Conservation (phyloP, 2,329 filamentous ascomycete species). For the Epichloe gansuensis region DNA sequence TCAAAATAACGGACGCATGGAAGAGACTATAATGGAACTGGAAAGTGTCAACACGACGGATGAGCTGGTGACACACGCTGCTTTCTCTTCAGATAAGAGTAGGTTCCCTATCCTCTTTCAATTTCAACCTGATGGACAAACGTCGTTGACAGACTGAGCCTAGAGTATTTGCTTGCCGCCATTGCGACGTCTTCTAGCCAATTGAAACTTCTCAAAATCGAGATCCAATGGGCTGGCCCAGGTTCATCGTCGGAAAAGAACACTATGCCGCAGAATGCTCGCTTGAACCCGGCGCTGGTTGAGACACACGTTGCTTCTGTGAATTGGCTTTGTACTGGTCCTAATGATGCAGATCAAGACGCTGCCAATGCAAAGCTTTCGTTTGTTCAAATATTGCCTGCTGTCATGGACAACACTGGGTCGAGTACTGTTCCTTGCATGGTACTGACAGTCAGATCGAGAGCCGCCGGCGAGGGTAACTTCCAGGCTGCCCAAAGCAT, state of each 20-base stretch:
- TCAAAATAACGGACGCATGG: constrained; percentile 58
- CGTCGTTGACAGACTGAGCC: constrained; percentile 14
- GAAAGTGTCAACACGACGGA: constrained; percentile 60
- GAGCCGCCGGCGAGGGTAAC: constrained; percentile 38
- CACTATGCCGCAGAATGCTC: constrained; percentile 30
- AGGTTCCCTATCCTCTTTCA: constrained; percentile 11
- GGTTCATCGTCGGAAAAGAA: constrained; percentile 39
- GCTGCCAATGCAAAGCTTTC: constrained; percentile 51
- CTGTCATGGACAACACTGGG: constrained; percentile 45
- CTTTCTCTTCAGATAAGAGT: constrained; percentile 65
- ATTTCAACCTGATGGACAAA: too few species aligned
- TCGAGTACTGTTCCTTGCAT: constrained; percentile 44
- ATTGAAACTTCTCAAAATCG: constrained; percentile 59
- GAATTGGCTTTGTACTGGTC: constrained; percentile 41
- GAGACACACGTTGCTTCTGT: constrained; percentile 45
- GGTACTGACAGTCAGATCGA: constrained; percentile 60
- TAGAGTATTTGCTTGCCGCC: constrained; percentile 46
- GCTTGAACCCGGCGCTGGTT: constrained; percentile 38
- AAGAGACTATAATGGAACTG: constrained; percentile 60
- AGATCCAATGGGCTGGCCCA: constrained; percentile 58
- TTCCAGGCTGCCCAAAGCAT: constrained; percentile 58
- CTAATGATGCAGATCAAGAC: constrained; percentile 30
- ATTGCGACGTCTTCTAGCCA: constrained; percentile 58
- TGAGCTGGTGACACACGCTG: constrained; percentile 68
- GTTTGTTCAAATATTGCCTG: constrained; percentile 60